Base-by-base conservation (phyloP, 2,329 filamentous ascomycete genomes). In the Penicillium decumbens region DNA sequence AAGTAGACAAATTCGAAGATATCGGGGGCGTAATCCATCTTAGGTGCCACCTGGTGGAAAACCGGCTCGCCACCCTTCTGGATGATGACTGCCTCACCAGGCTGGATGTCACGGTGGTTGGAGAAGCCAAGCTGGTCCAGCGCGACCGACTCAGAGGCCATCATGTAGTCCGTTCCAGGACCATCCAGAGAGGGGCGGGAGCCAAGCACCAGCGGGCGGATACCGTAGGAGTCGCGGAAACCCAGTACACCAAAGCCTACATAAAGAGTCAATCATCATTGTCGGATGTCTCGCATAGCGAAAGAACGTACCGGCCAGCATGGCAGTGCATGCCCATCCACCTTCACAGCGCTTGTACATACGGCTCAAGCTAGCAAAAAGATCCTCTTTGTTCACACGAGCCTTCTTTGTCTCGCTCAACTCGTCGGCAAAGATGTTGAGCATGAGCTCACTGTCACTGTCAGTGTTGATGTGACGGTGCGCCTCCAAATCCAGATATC, bases 1-100 rank as follows among this genome's bases (percentile, higher is more conserved):
- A 95, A 90, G 73, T 95, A 95, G 50, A 95, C 86, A 56, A 84
- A 89, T 71, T 95, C 88, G 63, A 95, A 93, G 53, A 89, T 87
- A 66, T 95, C 90, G 1, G 89, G 89, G 1, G 87, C 84, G 65
- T 95, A 95, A 13, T 79, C 77, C 60, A 80, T 78, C 58, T 79
- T 78, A 51, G 80, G 72, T 35, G 84, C 81, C 12, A 95, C 83
- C 69, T 95, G 89, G 54, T 79, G 77, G 75, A 91, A 93, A 41
- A 84, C 79, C 1, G 89, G 88, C 46, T 77, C 75, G 43, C 80
- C 77, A 35, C 88, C 88, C 72, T 95, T 95, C 63, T 85, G 77
- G 55, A 95, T 84, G 64, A 95, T 89, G 54, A 95, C 88, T 2
- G 89, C 89, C 72, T 95, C 81, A 20, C 91, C 90, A 0, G 90